Evolutionary conservation across 2,329 filamentous ascomycete genomes (phyloP).

Genomic region (Cadophora sp.): DNA sequence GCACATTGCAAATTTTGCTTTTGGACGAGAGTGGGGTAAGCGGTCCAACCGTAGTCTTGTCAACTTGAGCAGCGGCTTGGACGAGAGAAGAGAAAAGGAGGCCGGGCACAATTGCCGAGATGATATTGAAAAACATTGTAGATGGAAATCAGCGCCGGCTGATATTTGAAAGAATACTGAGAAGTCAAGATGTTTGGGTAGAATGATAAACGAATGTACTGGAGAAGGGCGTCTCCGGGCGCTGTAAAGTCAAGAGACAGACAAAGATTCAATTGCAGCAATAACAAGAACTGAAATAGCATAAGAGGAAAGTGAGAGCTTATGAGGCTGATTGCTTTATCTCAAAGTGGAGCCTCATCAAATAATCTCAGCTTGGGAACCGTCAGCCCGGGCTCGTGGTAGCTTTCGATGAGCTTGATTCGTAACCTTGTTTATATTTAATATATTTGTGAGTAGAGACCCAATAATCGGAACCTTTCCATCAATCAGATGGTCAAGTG

Average conservation of each 20-base stretch:
- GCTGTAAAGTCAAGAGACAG: slow-evolving; percentile 20
- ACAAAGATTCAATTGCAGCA: no score
- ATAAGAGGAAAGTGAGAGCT: slow-evolving; percentile 3
- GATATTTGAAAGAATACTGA: neutral
- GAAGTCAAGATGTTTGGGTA: neutral
- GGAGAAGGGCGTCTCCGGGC: slow-evolving; percentile 29
- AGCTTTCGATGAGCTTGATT: neutral
- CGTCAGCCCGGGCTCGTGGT: neutral
- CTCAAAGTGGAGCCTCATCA: neutral
- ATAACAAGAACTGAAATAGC: slow-evolving; percentile 5
- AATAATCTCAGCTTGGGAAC: slow-evolving; percentile 3
- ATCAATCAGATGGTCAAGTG: slow-evolving; percentile 14
- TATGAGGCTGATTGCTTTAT: slow-evolving; percentile 6
- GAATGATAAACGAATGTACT: slow-evolving; percentile 24
- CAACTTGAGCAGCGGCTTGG: slow-evolving; percentile 25
- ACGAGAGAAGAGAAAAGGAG: slow-evolving; percentile 24
- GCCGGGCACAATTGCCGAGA: slow-evolving; percentile 13
- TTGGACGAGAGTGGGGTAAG: slow-evolving; percentile 42
- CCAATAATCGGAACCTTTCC: neutral
- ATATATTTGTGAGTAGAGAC: neutral
- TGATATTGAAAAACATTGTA: slow-evolving; percentile 25
- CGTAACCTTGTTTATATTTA: neutral
- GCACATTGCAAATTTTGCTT: slow-evolving; percentile 43
- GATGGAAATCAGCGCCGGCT: slow-evolving; percentile 14
- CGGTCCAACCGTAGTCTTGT: slow-evolving; percentile 38